Conservation (phyloP, 345 rosid genomes). For the Pistacia atlantica region DNA sequence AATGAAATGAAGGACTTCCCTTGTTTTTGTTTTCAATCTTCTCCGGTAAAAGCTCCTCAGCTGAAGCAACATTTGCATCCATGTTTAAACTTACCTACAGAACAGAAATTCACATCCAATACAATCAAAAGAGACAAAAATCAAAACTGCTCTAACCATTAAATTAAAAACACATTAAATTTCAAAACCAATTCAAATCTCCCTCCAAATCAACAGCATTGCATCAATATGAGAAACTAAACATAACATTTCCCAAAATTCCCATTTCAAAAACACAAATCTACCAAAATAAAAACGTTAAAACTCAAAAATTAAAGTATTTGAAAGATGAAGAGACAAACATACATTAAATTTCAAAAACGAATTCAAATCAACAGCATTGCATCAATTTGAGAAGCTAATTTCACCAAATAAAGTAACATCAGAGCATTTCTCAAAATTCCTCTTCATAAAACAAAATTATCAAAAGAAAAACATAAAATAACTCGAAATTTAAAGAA, state of each 20-base stretch:
- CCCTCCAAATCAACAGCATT: not conserved
- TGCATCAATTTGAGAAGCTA: not conserved
- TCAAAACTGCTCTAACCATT: no score
- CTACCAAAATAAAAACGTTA: not conserved
- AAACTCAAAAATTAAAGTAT: not conserved
- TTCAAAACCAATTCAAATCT: not conserved
- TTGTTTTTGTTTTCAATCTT: conserved; percentile 62
- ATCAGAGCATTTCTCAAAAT: not conserved
- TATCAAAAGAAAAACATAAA: not conserved
- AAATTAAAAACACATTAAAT: no score
- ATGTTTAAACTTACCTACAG: conserved; percentile 28
- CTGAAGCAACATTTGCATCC: conserved; percentile 44
- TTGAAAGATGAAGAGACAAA: not conserved
- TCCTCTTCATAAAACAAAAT: not conserved
- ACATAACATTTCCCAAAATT: not conserved
- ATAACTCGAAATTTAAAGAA: not conserved
- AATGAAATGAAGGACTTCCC: conserved; percentile 52
- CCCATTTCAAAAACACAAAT: not conserved
- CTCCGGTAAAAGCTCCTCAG: conserved; percentile 46
- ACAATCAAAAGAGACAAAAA: not conserved
- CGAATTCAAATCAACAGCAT: not conserved
- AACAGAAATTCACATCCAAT: not conserved
- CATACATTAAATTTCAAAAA: not conserved
- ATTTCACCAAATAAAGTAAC: not conserved
- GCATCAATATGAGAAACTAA: not conserved